Evolutionary conservation across 129 eudicot genomes (phyloP).

Genomic region (Flaveria bidentis): DNA sequence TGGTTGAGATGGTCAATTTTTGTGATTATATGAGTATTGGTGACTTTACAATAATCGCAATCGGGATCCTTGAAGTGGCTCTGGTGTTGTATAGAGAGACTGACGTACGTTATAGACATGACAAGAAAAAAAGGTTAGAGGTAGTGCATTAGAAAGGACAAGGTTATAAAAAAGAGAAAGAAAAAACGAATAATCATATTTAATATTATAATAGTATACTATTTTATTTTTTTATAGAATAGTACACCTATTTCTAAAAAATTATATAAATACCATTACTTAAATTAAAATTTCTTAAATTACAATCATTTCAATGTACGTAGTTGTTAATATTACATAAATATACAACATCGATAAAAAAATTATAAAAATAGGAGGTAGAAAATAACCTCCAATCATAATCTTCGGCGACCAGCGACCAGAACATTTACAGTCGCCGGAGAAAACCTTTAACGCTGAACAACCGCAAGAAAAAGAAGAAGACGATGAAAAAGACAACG

Average conservation of each 20-base stretch:
- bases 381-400: constrained; percentile 4
- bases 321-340: constrained; percentile 13
- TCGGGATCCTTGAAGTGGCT: too few relatives aligned
- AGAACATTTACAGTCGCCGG: background rate
- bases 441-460: background rate
- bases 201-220: too few relatives aligned
- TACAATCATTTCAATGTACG: constrained; percentile 5
- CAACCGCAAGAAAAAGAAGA: background rate
- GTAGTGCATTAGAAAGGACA: too few relatives aligned
- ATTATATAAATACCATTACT: background rate
- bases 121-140: too few relatives aligned
- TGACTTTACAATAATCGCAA: too few relatives aligned
- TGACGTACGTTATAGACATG: too few relatives aligned
- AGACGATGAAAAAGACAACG: background rate
- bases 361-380: background rate
- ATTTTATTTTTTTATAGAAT: background rate
- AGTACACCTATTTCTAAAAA: background rate
- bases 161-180: too few relatives aligned
- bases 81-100: too few relatives aligned
- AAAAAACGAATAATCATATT: too few relatives aligned
- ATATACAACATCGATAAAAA: background rate
- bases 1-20: too few relatives aligned
- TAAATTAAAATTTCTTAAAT: background rate
- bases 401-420: background rate
- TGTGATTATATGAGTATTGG: too few relatives aligned